Evolutionary conservation across 768 basidiomycete genomes (phyloP).

Genomic region (Strobilomyces dryophilus): DNA sequence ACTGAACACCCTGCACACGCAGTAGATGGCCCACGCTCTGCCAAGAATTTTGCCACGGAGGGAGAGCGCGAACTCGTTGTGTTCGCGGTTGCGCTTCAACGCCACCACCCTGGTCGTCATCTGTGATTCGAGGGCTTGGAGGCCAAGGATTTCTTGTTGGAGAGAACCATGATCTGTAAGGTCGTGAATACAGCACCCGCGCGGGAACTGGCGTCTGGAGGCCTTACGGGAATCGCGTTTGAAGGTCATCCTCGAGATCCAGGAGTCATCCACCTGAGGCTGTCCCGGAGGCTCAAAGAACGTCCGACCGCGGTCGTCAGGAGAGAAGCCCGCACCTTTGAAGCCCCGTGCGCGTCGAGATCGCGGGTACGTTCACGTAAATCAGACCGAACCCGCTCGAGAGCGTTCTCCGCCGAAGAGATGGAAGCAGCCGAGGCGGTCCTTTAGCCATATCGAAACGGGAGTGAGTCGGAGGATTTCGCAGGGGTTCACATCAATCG

Average conservation of each 20-base stretch:
- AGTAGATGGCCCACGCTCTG: constrained; percentile 62
- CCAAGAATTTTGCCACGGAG: constrained; percentile 51
- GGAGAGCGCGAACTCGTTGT: constrained; percentile 49
- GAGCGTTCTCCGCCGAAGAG: constrained; percentile 50
- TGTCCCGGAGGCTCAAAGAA: constrained; percentile 12
- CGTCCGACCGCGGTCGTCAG: background rate
- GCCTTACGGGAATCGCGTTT: constrained; percentile 31
- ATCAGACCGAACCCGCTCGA: constrained; percentile 59
- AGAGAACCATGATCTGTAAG: constrained; percentile 35
- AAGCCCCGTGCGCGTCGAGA: constrained; percentile 19
- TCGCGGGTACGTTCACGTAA: constrained; percentile 35
- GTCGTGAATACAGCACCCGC: background rate
- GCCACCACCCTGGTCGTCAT: constrained; percentile 55
- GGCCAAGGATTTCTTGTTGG: constrained; percentile 56
- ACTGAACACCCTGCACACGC: constrained; percentile 55
- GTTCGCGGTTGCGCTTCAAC: constrained; percentile 46
- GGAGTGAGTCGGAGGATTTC: constrained; percentile 3
- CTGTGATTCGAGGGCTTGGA: constrained; percentile 64
- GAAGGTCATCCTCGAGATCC: constrained; percentile 28
- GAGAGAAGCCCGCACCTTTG: constrained; percentile 22
- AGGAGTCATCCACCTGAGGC: constrained; percentile 24
- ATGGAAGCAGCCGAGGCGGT: constrained; percentile 33
- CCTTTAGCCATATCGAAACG: constrained; percentile 13
- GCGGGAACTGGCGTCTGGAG: background rate
- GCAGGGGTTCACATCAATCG: constrained; percentile 9